A percentile compares a stretch with the other conserved stretches of the same genome.
These are phyloP conservation scores for Fusarium redolens DNA, from an alignment of 2,329 filamentous ascomycete species.

Conservation along the genomic window DNA sequence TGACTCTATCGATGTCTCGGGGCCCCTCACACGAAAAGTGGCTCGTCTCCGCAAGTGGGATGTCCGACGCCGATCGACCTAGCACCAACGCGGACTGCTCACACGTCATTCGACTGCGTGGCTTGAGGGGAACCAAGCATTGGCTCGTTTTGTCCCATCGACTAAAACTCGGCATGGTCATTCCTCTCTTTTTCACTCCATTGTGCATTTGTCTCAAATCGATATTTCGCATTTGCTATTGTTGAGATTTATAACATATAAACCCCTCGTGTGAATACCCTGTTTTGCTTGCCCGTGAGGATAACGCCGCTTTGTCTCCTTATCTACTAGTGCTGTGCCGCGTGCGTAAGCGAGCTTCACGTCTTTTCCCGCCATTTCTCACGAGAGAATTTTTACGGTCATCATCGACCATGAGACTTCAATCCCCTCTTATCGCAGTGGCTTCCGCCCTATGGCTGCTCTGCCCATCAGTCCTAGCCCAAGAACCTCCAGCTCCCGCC, in stretches of 20 bases:
- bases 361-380: not conserved
- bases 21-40: not conserved
- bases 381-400: not conserved
- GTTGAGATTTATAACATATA: slow-evolving; percentile 2
- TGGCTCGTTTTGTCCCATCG: slow-evolving; percentile 11
- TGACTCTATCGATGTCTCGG: slow-evolving; percentile 7
- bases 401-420: slow-evolving; percentile 26
- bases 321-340: slow-evolving; percentile 4
- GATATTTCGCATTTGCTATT: slow-evolving; percentile 10
- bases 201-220: not conserved
- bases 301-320: not conserved
- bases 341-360: slow-evolving; percentile 5
- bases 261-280: not conserved
- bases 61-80: slow-evolving; percentile 12
- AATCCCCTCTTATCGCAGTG: slow-evolving; percentile 15
- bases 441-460: slow-evolving; percentile 31
- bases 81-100: slow-evolving; percentile 1
- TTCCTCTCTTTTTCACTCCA: not conserved
- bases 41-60: not conserved
- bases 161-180: slow-evolving; percentile 21
- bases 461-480: slow-evolving; percentile 17
- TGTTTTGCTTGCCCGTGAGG: not conserved
- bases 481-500: not conserved
- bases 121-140: slow-evolving; percentile 30
- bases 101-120: slow-evolving; percentile 30